phyloP scores from a whole-genome alignment of 2,329 filamentous ascomycete genomes.

The Diaporthe capsici region DNA sequence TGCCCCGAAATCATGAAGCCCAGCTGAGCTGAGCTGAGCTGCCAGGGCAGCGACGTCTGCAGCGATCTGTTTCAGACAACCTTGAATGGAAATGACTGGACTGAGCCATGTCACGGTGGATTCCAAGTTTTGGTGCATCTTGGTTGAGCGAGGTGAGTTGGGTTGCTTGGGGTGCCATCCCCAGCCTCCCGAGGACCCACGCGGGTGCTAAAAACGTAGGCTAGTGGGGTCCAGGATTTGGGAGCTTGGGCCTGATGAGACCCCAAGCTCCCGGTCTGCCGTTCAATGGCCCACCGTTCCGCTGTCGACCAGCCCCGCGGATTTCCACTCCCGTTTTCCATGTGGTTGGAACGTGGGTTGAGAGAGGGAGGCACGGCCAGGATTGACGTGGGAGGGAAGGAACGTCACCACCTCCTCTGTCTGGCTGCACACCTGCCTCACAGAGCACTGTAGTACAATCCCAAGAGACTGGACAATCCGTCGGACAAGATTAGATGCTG shows the following conservation, averaged over 20 bases:
- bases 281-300: conserved; percentile 1
- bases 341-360: conserved; percentile 17
- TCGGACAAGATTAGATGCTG: neutral
- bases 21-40: neutral
- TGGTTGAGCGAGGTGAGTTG: neutral
- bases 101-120: conserved; percentile 15
- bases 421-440: neutral
- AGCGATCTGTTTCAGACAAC: conserved; percentile 11
- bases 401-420: neutral
- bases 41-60: neutral
- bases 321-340: conserved; percentile 26
- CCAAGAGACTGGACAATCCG: neutral
- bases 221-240: conserved; percentile 23
- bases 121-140: conserved; percentile 22
- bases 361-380: neutral
- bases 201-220: conserved; percentile 30
- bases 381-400: neutral
- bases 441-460: too few relatives aligned
- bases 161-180: conserved; percentile 8
- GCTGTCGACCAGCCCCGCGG: conserved; percentile 26
- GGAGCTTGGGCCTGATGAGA: conserved; percentile 23
- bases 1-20: neutral
- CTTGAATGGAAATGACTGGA: neutral
- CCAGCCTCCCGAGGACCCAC: conserved; percentile 22
- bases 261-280: conserved; percentile 22